Evolutionary conservation across 108 stramenopile genomes (phyloP).

Genomic region (Chaetoceros muelleri): DNA sequence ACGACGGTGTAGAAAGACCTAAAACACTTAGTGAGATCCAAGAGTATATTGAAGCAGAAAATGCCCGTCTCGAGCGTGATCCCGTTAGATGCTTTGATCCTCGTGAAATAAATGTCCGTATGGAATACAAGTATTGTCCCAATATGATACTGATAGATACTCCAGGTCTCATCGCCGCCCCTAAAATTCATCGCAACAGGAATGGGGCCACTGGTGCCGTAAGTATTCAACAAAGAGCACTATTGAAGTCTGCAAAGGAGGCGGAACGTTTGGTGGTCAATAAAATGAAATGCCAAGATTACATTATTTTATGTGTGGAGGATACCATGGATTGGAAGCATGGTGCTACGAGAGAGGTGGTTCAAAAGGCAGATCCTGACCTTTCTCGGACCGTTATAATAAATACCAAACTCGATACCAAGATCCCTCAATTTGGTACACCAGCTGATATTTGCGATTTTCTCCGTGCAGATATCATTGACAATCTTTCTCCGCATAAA

Average conservation of each 20-base stretch:
- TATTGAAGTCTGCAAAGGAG: conserved; percentile 66
- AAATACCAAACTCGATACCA: conserved; percentile 90
- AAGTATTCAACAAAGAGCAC: conserved; percentile 63
- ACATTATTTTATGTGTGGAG: conserved; percentile 91
- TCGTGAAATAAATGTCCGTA: conserved; percentile 84
- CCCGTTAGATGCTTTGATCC: conserved; percentile 80
- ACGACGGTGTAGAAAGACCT: conserved; percentile 57
- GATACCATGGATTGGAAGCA: conserved; percentile 94
- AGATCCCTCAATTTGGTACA: conserved; percentile 83
- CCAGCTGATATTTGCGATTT: conserved; percentile 78
- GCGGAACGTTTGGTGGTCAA: conserved; percentile 79
- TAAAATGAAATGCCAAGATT: conserved; percentile 82
- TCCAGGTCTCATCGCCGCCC: conserved; percentile 78
- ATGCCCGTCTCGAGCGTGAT: conserved; percentile 76
- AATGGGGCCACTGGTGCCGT: conserved; percentile 24
- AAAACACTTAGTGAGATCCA: conserved; percentile 52
- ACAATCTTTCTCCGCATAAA: conserved; percentile 65
- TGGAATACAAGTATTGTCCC: conserved; percentile 94
- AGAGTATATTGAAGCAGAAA: conserved; percentile 87
- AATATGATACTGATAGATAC: conserved; percentile 94
- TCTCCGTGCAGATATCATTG: conserved; percentile 56
- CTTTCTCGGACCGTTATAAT: conserved; percentile 87
- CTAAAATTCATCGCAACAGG: conserved; percentile 41
- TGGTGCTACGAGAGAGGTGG: conserved; percentile 66
- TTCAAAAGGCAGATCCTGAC: conserved; percentile 82